Evolutionary conservation across 1,139 yeast genomes (phyloP), one percentile per base, ranked within the genome.

Genomic region (Geotrichum aggregatum): DNA sequence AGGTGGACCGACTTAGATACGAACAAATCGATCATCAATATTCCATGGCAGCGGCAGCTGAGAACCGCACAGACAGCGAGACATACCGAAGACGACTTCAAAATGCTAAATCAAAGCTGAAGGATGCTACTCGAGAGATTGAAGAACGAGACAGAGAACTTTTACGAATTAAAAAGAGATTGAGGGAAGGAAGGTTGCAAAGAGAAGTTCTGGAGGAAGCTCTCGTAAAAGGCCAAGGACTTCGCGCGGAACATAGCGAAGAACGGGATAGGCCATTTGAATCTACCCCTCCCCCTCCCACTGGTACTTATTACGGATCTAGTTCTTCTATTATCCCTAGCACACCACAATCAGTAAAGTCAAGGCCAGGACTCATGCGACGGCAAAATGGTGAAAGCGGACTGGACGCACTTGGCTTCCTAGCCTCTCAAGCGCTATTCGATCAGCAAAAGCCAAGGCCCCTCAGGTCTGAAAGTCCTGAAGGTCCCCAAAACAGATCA

Each of bases 1-100:
- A 78, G 58, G 75, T 74, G 26, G 80, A 77, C 56, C 67, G 77
- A 49, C 66, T 78, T 45, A 70, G 73, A 47, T 66, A 68, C 47
- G 73, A 71, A 26, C 58, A 60, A 51, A 57, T 58, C 49, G 62
- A 60, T 14, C 54, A 28, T 11, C 52, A 54, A 41, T 49, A 47
- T 33, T 33, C 16, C n/a, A 45, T 56, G 52, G 59, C 54, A 39
- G 56, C 43, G 14, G 39, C 50, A 7, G 63, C 26, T 16, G 38
- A 33, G 21, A 31, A 16, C 16, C 40, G 38, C 24, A 22, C 28
- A 31, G 35, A 36, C 24, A 21, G 58, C 13, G 72, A 66, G 33
- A 57, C 63, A 28, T 66, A 76, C 41, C 60, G 73, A 44, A 66
- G 70, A 14, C 68, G 73, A 49, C 65, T 76, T 18, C 65, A 68